Evolutionary conservation across 139 green algal genomes (phyloP), one percentile per base, ranked within the genome.

Genomic region (Mychonastes homosphaera): DNA sequence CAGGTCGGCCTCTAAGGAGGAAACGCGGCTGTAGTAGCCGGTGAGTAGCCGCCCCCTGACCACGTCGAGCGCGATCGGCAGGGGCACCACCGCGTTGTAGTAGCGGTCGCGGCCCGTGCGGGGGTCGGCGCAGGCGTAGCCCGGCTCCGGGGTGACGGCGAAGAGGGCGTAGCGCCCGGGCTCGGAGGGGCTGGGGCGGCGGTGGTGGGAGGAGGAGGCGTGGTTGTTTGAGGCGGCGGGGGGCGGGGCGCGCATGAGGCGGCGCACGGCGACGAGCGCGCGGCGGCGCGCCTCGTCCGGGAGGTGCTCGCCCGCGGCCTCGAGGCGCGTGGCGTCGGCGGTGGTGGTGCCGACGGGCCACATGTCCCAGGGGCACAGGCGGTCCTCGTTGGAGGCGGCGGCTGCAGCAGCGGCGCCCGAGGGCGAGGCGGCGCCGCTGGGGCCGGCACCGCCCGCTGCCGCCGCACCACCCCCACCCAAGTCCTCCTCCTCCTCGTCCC

Each of bases 11-110:
- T 60, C 33, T 12, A 81, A 28, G 0, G 69, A 72, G 28, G 63
- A 38, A 5, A 50, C 19, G 46, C 71, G 67, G 33, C 72, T 54
- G 63, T 84, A 83, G 58, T 72, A 83, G 5, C 65, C 35, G 15
- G 26, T 29, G 21, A 60, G 24, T 40, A 85, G 69, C 19, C 23
- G 19, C 23, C 16, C 10, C 15, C 8, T 29, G 44, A 9, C 19
- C 8, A 15, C 44, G 19, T 21, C 18, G 28, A 85, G 68, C 3
- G 61, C 51, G 33, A 85, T 38, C 13, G 78, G 78, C 50, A 85
- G 62, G 2, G 72, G 51, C 1, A 85, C 63, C 15, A 54, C 44
- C 1, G 30, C 41, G 48, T 73, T 71, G 60, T 70, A 70, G 43
- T 30, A 65, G 45, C 10, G 26, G 43, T 30, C 63, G 45, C 10